Percentiles rank a stretch among this genome's conserved stretches.
phyloP scores from a whole-genome alignment of 2,329 filamentous ascomycete species.

The Curvularia sp. region DNA sequence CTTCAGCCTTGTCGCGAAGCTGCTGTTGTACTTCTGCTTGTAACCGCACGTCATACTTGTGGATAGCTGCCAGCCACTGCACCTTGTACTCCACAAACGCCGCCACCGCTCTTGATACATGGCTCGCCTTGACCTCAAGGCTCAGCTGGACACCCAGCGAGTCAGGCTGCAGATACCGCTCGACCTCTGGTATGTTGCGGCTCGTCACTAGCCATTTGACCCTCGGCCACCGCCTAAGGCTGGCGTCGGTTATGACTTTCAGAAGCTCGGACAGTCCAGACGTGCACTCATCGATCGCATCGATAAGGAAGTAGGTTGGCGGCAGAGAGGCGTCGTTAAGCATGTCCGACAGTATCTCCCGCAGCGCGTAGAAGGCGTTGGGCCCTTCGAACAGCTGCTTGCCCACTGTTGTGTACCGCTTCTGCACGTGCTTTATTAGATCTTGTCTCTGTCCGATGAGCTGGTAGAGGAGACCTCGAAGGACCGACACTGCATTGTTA shows the following conservation, averaged over 20 bases:
- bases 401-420: conserved; percentile 47
- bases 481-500: conserved; percentile 51
- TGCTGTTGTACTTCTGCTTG: conserved; percentile 8
- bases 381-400: conserved; percentile 50
- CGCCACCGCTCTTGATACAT: conserved; percentile 47
- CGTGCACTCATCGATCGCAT: conserved; percentile 21
- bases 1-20: too few relatives aligned
- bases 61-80: conserved; percentile 1
- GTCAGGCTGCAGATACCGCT: conserved; percentile 34
- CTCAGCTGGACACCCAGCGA: conserved; percentile 31
- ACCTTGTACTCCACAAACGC: conserved; percentile 46
- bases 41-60: background rate
- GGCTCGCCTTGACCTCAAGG: conserved; percentile 46
- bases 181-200: conserved; percentile 52
- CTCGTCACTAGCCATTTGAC: conserved; percentile 45
- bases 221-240: conserved; percentile 15
- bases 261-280: conserved; percentile 12
- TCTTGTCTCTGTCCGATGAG: conserved; percentile 27
- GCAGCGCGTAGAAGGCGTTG: conserved; percentile 51
- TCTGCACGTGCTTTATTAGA: too few relatives aligned
- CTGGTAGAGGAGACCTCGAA: conserved; percentile 55
- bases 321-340: conserved; percentile 44
- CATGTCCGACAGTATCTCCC: conserved; percentile 51
- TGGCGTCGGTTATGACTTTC: conserved; percentile 5
- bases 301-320: conserved; percentile 17